Conservation (phyloP, 148 eudicot genomes). For the Chenopodium formosanum region DNA sequence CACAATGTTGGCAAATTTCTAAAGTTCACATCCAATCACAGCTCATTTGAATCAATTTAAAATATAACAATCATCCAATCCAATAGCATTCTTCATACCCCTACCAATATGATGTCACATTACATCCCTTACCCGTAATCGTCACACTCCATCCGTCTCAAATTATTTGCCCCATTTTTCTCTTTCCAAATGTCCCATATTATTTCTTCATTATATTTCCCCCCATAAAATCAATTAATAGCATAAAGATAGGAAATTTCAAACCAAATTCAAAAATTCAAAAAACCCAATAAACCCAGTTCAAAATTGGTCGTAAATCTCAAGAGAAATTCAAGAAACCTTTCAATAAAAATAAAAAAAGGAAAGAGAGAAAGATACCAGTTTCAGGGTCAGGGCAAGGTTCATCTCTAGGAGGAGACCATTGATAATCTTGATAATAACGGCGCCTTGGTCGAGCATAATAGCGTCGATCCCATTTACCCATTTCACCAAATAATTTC, state of each 20-base stretch:
- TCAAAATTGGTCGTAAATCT: background rate
- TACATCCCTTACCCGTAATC: background rate
- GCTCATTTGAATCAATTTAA: background rate
- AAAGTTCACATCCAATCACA: background rate
- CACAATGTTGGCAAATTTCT: background rate
- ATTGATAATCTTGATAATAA: constrained; percentile 33
- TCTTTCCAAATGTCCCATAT: no score
- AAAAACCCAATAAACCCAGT: background rate
- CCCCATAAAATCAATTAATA: background rate
- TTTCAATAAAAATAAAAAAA: background rate
- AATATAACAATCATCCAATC: background rate
- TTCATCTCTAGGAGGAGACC: constrained; percentile 39
- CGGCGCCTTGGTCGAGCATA: constrained; percentile 26
- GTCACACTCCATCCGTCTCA: no score
- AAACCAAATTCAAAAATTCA: background rate
- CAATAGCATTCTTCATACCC: background rate
- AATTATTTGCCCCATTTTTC: no score
- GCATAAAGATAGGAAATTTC: background rate
- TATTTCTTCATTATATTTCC: no score
- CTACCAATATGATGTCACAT: background rate
- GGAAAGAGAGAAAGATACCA: background rate
- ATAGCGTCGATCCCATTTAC: constrained; percentile 32
- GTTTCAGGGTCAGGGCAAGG: constrained; percentile 39
- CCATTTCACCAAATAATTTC: constrained; percentile 16
- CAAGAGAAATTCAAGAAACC: background rate